A percentile compares a stretch with the other conserved stretches of the same genome.
These are phyloP conservation scores for Pythium monospermum DNA, from an alignment of 352 stramenopile species.

Conservation along the genomic window DNA sequence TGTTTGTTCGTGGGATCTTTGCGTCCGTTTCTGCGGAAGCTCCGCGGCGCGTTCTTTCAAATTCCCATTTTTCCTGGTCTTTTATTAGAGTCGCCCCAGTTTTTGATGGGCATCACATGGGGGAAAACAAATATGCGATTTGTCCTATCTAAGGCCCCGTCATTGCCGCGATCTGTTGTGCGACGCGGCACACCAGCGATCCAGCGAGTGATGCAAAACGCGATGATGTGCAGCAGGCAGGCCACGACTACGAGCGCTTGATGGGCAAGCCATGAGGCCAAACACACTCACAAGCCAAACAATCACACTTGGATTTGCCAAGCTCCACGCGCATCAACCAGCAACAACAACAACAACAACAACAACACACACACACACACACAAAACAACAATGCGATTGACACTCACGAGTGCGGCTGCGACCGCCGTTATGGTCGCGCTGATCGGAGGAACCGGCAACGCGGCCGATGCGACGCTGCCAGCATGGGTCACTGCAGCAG, in stretches of 20 bases:
- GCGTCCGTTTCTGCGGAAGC: constrained; percentile 6
- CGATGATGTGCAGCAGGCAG: too few species aligned
- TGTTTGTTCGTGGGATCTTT: too few species aligned
- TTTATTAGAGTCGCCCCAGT: constrained; percentile 6
- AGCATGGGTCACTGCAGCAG: too few species aligned
- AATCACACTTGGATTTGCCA: too few species aligned
- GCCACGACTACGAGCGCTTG: too few species aligned
- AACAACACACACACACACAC: background rate
- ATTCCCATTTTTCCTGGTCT: background rate
- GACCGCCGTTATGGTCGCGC: background rate
- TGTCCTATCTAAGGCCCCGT: too few species aligned
- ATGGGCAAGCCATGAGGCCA: too few species aligned
- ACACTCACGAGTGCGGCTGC: background rate
- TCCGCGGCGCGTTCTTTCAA: constrained; percentile 4
- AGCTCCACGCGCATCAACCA: too few species aligned
- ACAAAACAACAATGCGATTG: background rate
- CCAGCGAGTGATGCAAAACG: too few species aligned
- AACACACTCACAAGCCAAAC: too few species aligned
- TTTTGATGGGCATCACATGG: constrained; percentile 14
- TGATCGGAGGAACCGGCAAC: background rate
- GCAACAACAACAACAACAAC: background rate
- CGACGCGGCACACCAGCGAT: too few species aligned
- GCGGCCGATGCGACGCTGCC: background rate
- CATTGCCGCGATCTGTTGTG: too few species aligned
- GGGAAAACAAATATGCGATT: constrained; percentile 4